Base-by-base conservation (phyloP, 768 basidiomycete species). In the Crepidotus variabilis region DNA sequence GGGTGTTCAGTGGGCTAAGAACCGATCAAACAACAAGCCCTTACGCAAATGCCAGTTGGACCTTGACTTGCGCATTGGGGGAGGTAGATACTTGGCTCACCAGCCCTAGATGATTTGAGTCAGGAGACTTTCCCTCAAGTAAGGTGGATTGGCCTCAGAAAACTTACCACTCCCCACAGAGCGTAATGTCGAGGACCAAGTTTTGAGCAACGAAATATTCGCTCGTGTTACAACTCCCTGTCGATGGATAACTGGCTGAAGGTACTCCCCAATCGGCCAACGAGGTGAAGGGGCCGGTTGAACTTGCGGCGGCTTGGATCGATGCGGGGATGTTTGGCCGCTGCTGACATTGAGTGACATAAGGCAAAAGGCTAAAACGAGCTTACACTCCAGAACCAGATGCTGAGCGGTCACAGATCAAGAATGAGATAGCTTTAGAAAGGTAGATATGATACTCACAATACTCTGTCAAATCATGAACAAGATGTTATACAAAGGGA, bases 171-270 rank as follows among this genome's bases (percentile, higher is more conserved):
- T 55, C 58, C 50, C 84, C 85, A 57, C 86, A 87, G 10, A 88
- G 75, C 0, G 87, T 87, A 22, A 84, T 90, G 49, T 88, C 78
- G 24, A 91, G 76, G 14, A 89, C 80, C 14, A 91, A 72, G 34
- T 80, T 74, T 61, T 91, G 88, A 10, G 83, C 80, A 28, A 78
- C 71, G 68, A 89, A 87, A 69, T 75, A 86, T 43, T 75, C 53
- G 16, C 71, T 71, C 16, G 83, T 71, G 47, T 81, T 70, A 68
- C 90, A 92, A 2, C 75, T 75, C 4, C 74, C 75, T 5, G 75
- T 65, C 0, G 75, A 64, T 1, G 84, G 80, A 71, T 84, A 91
- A 22, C 83, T 80, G 1, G 83, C 87, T 2, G 82, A 78, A 0
- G 91, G 90, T 23, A 71, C 69, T 0, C 88, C 88, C 59, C 79